Conservation (phyloP, 768 basidiomycete genomes). For the Bullera alba region DNA sequence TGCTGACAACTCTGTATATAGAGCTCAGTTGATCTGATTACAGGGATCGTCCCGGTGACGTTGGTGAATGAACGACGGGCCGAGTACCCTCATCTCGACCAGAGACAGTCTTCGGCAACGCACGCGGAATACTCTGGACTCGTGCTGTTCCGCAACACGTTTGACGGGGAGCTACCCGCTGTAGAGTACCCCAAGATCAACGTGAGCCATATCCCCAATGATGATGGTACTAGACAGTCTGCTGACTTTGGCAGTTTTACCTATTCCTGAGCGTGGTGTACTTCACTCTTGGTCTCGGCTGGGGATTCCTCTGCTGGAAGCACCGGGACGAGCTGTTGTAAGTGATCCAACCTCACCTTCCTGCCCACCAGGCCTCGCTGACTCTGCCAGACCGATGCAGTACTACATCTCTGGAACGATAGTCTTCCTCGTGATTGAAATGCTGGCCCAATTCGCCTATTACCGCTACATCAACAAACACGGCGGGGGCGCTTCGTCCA, state of each 20-base stretch:
- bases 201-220: constrained; percentile 51
- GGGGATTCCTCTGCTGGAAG: constrained; percentile 77
- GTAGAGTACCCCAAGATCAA: constrained; percentile 96
- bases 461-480: constrained; percentile 79
- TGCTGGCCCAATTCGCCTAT: constrained; percentile 87
- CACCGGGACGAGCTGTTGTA: constrained; percentile 77
- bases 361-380: constrained; percentile 14
- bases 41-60: constrained; percentile 83
- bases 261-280: constrained; percentile 77
- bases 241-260: constrained; percentile 63
- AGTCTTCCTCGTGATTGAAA: constrained; percentile 81
- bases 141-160: constrained; percentile 80
- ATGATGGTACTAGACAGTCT: background rate
- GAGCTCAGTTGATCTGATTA: constrained; percentile 1
- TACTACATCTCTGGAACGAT: constrained; percentile 87
- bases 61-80: constrained; percentile 54
- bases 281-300: constrained; percentile 57
- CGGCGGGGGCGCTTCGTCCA: constrained; percentile 45
- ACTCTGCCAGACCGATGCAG: constrained; percentile 48
- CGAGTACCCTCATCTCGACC: no score
- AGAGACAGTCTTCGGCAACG: constrained; percentile 52
- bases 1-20: no score
- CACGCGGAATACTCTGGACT: constrained; percentile 73
- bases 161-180: constrained; percentile 80
- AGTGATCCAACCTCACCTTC: constrained; percentile 46